Conservation (phyloP, 2,329 filamentous ascomycete genomes). For the Hypoxylon sp. region DNA sequence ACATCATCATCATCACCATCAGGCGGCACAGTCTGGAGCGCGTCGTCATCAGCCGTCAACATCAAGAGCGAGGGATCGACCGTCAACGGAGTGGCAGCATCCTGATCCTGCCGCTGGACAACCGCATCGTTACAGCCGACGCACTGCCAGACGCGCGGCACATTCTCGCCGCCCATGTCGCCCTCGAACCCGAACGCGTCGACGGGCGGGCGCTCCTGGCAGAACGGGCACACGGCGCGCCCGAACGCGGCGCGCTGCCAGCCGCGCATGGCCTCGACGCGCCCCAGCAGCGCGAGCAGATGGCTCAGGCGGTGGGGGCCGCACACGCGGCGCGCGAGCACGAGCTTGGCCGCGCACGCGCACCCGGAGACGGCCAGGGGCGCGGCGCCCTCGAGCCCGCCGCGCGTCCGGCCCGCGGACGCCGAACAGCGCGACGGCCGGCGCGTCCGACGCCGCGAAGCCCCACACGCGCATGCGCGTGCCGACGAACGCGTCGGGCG, state of each 20-base stretch:
- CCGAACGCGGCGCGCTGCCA: constrained; percentile 41
- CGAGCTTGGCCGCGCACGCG: constrained; percentile 48
- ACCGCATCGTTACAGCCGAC: constrained; percentile 45
- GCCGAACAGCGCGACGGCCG: neutral
- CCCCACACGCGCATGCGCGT: constrained; percentile 43
- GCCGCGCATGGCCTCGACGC: constrained; percentile 37
- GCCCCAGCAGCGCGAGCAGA: constrained; percentile 36
- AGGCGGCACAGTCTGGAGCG: too few relatives aligned
- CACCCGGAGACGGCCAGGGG: constrained; percentile 48
- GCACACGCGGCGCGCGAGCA: constrained; percentile 47
- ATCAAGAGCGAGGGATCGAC: neutral
- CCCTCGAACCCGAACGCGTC: constrained; percentile 24
- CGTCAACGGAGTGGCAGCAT: too few relatives aligned
- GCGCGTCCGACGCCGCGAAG: constrained; percentile 2
- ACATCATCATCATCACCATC: too few relatives aligned
- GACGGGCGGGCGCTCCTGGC: constrained; percentile 35
- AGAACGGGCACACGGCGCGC: constrained; percentile 45
- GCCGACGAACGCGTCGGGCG: neutral
- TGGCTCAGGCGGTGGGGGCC: constrained; percentile 46
- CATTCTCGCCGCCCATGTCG: neutral
- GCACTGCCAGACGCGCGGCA: constrained; percentile 45
- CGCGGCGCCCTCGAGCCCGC: constrained; percentile 9
- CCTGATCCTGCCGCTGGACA: neutral
- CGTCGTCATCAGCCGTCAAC: too few relatives aligned
- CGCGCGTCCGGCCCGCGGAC: neutral